Evolutionary conservation across 371 early-diverging fungal genomes (phyloP), one percentile per base, ranked within the genome.

Genomic region (Rhizopus arrhizus): DNA sequence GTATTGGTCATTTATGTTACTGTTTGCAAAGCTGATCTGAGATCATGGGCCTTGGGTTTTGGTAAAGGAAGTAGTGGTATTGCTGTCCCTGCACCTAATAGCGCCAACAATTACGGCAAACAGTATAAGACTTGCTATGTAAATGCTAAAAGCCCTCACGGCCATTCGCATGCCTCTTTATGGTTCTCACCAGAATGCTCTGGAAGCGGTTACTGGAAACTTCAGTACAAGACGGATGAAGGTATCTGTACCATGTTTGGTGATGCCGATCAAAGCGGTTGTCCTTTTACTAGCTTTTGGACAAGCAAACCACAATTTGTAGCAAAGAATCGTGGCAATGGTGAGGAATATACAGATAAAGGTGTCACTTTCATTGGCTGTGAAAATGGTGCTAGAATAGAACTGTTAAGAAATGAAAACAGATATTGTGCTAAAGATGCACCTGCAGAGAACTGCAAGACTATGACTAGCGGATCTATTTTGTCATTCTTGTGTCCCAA

Each of bases 151-250:
- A 50, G 33, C 32, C 32, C 29, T 32, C 50, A 50, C 34, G 32
- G 32, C 13, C 29, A 50, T n/a, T 22, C 13, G 7, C 50, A 50
- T 13, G 29, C 50, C 32, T 8, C 13, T 5, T 34, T 50, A 5
- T 50, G 50, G 50, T 50, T 50, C 50, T 50, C 50, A 8, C 15
- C 50, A 32, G 33, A 29, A 50, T 50, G 50, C 33, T 50, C 50
- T 32, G 33, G 33, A 8, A 50, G 50, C 12, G 50, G 50, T 12
- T 50, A 33, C 12, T 50, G 50, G 50, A 50, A 33, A 32, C 29
- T 50, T 29, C 32, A 10, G 9, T 50, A 50, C 13, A 10, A 33
- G 7, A 50, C 50, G 3, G 50, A 50, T 33, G 7, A 10, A 12
- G 50, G 50, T 31, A 13, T 3, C 29, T 50, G 50, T 50, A 32